Percentiles rank a stretch among this genome's conserved stretches.
Evolutionary conservation across 257 asterid species (phyloP).

Genomic region (Solanum clarkiae): DNA sequence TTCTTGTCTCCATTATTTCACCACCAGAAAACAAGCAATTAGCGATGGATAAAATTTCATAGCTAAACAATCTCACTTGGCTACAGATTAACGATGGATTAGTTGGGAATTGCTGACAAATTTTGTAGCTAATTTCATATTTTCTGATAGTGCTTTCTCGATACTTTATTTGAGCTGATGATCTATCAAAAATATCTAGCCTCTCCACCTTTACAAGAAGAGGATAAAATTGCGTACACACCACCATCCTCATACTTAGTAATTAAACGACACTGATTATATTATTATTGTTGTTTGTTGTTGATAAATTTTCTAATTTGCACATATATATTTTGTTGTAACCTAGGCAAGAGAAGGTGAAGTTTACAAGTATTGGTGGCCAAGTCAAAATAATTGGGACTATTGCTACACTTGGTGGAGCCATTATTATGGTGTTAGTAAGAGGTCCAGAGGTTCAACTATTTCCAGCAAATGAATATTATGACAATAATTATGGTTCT

Average conservation of each 20-base stretch:
- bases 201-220: neutral
- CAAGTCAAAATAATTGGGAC: conserved; percentile 89
- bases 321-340: neutral
- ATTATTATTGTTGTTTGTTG: neutral
- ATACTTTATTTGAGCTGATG: neutral
- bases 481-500: neutral
- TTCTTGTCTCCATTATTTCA: neutral
- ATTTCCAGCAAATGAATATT: conserved; percentile 47
- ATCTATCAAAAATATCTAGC: neutral
- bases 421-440: conserved; percentile 80
- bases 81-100: neutral
- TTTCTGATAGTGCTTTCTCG: neutral
- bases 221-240: neutral
- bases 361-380: conserved; percentile 50
- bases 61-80: neutral
- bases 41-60: no score
- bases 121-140: neutral
- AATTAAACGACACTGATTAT: neutral
- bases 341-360: conserved; percentile 67
- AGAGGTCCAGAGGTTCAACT: conserved; percentile 49
- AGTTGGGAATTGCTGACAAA: neutral
- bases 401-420: conserved; percentile 69
- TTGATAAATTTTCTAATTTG: neutral
- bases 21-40: neutral
- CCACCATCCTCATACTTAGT: neutral